Conservation (phyloP, 495 filamentous ascomycete genomes). For the Wilcoxina mikolae region DNA sequence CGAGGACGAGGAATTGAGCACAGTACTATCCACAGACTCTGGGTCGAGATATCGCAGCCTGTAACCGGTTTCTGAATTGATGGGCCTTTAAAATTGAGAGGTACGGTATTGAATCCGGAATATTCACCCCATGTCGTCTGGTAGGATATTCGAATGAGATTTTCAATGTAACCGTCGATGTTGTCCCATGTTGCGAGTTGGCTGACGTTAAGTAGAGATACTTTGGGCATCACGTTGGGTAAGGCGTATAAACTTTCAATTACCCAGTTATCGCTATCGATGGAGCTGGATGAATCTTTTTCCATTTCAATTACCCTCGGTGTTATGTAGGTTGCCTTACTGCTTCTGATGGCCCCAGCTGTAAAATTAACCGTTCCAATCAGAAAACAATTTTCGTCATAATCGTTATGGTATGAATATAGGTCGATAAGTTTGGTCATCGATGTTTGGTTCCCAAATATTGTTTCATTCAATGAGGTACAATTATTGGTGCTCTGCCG, state of each 20-base stretch:
- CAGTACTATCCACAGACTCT: neutral
- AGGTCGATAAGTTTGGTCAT: neutral
- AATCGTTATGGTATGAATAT: neutral
- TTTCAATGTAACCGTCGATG: neutral
- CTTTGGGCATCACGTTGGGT: neutral
- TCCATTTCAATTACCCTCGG: no score
- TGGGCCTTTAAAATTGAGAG: neutral
- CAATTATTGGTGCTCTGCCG: neutral
- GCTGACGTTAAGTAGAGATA: neutral
- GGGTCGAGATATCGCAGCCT: neutral
- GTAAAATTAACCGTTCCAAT: neutral
- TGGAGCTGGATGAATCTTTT: neutral
- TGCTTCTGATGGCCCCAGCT: neutral
- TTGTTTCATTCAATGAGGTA: neutral
- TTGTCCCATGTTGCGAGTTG: neutral
- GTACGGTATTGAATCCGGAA: neutral
- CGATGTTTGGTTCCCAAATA: neutral
- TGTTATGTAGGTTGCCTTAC: neutral
- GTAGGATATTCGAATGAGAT: neutral
- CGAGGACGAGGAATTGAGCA: neutral
- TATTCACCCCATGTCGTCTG: neutral
- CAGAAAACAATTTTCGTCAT: neutral
- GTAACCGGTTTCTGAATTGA: neutral
- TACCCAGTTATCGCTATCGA: neutral
- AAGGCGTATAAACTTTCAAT: neutral